phyloP scores from a whole-genome alignment of 2,329 filamentous ascomycete genomes.

The Fusarium virguliforme region DNA sequence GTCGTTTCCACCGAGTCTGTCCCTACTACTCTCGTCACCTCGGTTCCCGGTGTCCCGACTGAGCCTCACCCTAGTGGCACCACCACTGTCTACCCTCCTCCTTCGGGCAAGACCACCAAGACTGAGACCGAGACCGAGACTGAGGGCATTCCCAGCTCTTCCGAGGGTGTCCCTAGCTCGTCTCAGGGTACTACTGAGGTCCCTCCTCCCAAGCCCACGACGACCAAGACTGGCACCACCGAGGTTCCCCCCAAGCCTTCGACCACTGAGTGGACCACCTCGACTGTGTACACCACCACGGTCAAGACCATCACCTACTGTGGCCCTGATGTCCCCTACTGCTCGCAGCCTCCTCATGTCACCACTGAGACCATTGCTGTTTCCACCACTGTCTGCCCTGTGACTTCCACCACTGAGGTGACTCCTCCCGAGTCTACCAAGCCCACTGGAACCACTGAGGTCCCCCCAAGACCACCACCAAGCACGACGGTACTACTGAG shows the following conservation, averaged over 20 bases:
- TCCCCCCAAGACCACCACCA: conserved; percentile 29
- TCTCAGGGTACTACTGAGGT: conserved; percentile 18
- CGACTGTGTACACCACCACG: conserved; percentile 26
- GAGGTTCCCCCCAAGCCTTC: background rate
- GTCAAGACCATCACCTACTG: conserved; percentile 23
- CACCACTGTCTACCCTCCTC: conserved; percentile 3
- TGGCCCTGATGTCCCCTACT: conserved; percentile 13
- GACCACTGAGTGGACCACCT: conserved; percentile 22
- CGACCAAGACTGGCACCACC: conserved; percentile 18
- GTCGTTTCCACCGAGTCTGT: conserved; percentile 12
- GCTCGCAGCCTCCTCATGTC: conserved; percentile 18
- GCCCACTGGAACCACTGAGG: conserved; percentile 38
- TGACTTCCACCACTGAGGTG: conserved; percentile 21
- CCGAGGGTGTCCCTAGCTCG: background rate
- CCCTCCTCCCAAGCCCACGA: conserved; percentile 24
- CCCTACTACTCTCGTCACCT: conserved; percentile 19
- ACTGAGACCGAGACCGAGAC: background rate
- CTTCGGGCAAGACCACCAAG: background rate
- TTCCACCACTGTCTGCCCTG: conserved; percentile 23
- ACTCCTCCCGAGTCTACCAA: conserved; percentile 18
- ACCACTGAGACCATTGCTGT: conserved; percentile 26
- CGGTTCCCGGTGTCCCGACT: background rate
- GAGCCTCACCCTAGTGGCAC: background rate
- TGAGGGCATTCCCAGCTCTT: background rate
- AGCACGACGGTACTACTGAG: conserved; percentile 30